Evolutionary conservation across 1,139 yeast species (phyloP).

Genomic region (Candida neerlandica): DNA sequence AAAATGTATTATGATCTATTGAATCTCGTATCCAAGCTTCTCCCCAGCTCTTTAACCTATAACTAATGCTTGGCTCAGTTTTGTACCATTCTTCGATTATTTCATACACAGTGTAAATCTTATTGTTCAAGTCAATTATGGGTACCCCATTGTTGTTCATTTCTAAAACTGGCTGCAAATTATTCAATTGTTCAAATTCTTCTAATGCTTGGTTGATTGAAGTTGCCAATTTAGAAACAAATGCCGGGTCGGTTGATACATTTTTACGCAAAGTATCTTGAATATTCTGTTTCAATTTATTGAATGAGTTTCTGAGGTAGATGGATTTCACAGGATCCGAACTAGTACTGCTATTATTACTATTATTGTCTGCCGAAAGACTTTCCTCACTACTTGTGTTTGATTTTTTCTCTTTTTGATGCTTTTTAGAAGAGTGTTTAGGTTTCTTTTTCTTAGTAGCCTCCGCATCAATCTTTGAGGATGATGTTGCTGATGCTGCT

Average conservation of each 20-base stretch:
- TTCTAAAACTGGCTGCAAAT: conserved; percentile 4
- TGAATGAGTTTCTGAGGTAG: conserved; percentile 11
- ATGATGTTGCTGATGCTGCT: not conserved
- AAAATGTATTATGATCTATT: conserved; percentile 18
- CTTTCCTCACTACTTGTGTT: not conserved
- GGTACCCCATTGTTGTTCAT: conserved; percentile 12
- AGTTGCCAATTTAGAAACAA: conserved; percentile 10
- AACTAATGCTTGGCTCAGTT: conserved; percentile 14
- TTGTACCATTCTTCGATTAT: conserved; percentile 21
- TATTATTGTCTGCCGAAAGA: not conserved
- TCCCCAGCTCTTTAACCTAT: conserved; percentile 16
- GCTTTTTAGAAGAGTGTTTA: not conserved
- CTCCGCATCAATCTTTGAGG: not conserved
- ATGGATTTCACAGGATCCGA: not conserved
- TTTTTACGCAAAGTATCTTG: conserved; percentile 10
- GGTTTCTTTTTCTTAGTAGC: not conserved
- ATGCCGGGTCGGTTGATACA: conserved; percentile 14
- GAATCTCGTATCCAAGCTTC: conserved; percentile 20
- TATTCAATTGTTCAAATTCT: conserved; percentile 10
- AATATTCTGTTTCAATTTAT: conserved; percentile 10
- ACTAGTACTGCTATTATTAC: not conserved
- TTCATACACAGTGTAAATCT: conserved; percentile 19
- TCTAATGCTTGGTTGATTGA: conserved; percentile 11
- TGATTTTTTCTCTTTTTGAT: not conserved
- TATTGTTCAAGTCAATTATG: conserved; percentile 18